These are phyloP conservation scores for Colletotrichum coccodes DNA, from an alignment of 2,329 filamentous ascomycete species.

Conservation along the genomic window DNA sequence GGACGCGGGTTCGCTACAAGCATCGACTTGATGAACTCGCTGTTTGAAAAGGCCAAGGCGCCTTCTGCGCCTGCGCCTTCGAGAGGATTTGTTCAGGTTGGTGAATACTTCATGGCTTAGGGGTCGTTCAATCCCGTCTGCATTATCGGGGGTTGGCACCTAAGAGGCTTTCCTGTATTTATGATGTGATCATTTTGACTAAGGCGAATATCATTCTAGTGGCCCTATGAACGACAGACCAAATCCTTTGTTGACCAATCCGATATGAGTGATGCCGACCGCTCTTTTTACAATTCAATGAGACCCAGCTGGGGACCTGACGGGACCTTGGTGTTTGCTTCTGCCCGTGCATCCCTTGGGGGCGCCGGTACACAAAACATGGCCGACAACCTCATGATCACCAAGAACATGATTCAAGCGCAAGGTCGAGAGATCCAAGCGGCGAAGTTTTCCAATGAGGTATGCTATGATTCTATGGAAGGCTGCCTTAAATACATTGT, in stretches of 20 bases:
- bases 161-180: constrained; percentile 42
- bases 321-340: constrained; percentile 74
- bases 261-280: constrained; percentile 71
- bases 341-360: constrained; percentile 37
- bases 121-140: constrained; percentile 17
- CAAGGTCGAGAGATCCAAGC: constrained; percentile 73
- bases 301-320: constrained; percentile 84
- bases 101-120: constrained; percentile 60
- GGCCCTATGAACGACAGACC: constrained; percentile 84
- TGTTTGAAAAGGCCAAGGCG: constrained; percentile 80
- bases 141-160: background rate
- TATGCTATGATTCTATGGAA: constrained; percentile 39
- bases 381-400: constrained; percentile 62
- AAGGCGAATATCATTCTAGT: constrained; percentile 68
- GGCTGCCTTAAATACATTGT: background rate
- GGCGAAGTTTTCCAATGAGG: constrained; percentile 69
- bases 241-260: constrained; percentile 73
- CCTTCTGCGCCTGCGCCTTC: constrained; percentile 60
- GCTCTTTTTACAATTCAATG: constrained; percentile 76
- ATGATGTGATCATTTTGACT: constrained; percentile 42
- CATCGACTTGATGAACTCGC: constrained; percentile 95
- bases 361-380: constrained; percentile 40
- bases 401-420: constrained; percentile 69
- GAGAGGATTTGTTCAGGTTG: constrained; percentile 88
- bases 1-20: constrained; percentile 82